These are phyloP conservation scores for Cladosporium oxysporum DNA, from an alignment of 2,329 filamentous ascomycete genomes.

Conservation along the genomic window DNA sequence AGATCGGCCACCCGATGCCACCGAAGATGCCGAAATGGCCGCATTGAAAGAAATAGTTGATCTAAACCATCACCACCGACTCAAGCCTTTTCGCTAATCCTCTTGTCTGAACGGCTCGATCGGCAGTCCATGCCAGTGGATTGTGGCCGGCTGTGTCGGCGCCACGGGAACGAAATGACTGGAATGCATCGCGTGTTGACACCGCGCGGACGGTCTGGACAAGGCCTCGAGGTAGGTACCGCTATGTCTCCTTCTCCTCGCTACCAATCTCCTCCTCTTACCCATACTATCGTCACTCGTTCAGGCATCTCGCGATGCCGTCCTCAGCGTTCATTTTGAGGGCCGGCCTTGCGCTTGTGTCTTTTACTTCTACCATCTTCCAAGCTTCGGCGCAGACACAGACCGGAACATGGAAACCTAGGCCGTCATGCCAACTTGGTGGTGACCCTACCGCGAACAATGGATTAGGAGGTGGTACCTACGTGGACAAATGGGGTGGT, in stretches of 20 bases:
- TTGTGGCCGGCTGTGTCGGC: slow-evolving; percentile 3
- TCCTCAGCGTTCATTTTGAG: slow-evolving; percentile 19
- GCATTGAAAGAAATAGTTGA: not conserved
- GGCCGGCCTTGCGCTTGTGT: slow-evolving; percentile 13
- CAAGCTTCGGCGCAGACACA: slow-evolving; percentile 3
- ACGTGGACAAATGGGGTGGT: not conserved
- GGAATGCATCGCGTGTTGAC: slow-evolving; percentile 33
- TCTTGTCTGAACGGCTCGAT: not conserved
- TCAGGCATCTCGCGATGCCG: slow-evolving; percentile 16
- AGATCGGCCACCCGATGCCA: not conserved
- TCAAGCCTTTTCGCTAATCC: not conserved
- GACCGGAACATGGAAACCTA: not conserved
- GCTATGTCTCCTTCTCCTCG: slow-evolving; percentile 15
- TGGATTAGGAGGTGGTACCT: not conserved
- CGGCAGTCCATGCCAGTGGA: slow-evolving; percentile 5
- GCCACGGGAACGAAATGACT: slow-evolving; percentile 26
- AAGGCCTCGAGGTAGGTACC: slow-evolving; percentile 11
- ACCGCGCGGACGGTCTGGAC: slow-evolving; percentile 11
- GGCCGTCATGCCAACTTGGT: not conserved
- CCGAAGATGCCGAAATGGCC: not conserved
- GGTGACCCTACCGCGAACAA: not conserved
- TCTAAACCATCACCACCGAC: not conserved
- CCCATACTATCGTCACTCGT: slow-evolving; percentile 16
- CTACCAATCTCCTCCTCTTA: not conserved
- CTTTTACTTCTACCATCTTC: not conserved